A percentile compares a stretch with the other conserved stretches of the same genome.
Conservation (phyloP, 192 early-diverging fungal genomes). For the Backusella tarrabulga region DNA sequence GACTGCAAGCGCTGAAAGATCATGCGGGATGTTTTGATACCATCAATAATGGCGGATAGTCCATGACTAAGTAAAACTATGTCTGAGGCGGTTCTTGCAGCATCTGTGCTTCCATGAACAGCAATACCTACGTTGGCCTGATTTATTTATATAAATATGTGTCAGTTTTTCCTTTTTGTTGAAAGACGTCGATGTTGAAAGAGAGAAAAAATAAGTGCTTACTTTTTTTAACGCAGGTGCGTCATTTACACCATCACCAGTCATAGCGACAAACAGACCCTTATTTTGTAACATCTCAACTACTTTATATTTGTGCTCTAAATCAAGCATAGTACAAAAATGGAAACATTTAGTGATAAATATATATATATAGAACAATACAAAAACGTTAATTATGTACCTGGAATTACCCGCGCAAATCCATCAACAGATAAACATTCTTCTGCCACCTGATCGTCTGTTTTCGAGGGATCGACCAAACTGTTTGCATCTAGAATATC, state of each 20-base stretch:
- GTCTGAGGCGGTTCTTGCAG: constrained; percentile 75
- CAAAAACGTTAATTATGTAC: constrained; percentile 24
- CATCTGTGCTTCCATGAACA: constrained; percentile 74
- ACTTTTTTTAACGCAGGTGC: constrained; percentile 78
- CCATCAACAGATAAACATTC: constrained; percentile 64
- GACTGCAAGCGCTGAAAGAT: constrained; percentile 76
- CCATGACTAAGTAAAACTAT: constrained; percentile 69
- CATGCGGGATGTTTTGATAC: constrained; percentile 64
- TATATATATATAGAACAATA: neutral
- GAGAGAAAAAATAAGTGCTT: constrained; percentile 64
- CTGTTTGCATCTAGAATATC: constrained; percentile 64
- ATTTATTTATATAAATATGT: neutral
- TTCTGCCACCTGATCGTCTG: constrained; percentile 56
- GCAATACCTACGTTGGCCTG: constrained; percentile 76
- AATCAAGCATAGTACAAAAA: constrained; percentile 34
- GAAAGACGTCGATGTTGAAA: too few relatives aligned
- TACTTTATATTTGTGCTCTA: constrained; percentile 75
- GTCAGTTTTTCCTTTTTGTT: neutral
- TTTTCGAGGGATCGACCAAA: constrained; percentile 42
- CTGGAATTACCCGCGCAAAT: constrained; percentile 77
- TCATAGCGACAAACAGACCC: constrained; percentile 64
- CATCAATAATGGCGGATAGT: constrained; percentile 74
- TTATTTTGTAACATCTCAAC: constrained; percentile 68
- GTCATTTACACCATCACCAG: constrained; percentile 84
- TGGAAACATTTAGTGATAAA: neutral